A percentile compares a stretch with the other conserved stretches of the same genome.
These are phyloP conservation scores for Byssochlamys sp. DNA, from an alignment of 2,329 filamentous ascomycete species.

Conservation along the genomic window DNA sequence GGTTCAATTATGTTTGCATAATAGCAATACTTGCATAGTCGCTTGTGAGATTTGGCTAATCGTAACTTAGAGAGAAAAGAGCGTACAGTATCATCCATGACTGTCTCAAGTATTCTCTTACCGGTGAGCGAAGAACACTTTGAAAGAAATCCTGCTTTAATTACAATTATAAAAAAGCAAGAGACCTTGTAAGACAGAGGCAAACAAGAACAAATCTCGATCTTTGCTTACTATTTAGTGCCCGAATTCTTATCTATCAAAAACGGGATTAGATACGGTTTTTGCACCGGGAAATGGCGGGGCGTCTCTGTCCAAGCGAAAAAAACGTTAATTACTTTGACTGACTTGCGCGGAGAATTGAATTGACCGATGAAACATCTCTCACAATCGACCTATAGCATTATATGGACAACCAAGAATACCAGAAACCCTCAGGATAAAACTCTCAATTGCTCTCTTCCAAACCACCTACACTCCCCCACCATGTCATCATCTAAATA, in stretches of 20 bases:
- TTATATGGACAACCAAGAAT: background rate
- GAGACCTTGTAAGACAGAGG: too few species aligned
- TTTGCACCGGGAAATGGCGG: background rate
- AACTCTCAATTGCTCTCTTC: background rate
- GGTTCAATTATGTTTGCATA: background rate
- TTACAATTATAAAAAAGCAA: too few species aligned
- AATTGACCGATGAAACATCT: background rate
- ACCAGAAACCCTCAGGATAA: background rate
- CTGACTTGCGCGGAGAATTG: background rate
- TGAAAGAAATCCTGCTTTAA: too few species aligned
- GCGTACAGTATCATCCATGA: background rate
- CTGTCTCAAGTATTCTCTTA: background rate
- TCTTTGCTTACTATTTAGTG: too few species aligned
- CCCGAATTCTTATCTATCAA: background rate
- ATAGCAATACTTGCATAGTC: background rate
- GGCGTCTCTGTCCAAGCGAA: background rate
- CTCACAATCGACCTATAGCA: background rate
- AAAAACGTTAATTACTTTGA: background rate
- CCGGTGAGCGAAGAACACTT: too few species aligned
- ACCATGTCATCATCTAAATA: constrained; percentile 22
- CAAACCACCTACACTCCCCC: background rate
- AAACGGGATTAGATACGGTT: background rate
- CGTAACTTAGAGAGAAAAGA: background rate
- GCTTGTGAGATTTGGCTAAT: background rate
- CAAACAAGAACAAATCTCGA: too few species aligned